Percentiles rank a stretch among this genome's conserved stretches.
phyloP scores from a whole-genome alignment of 176 grass and related monocot species.

The Carex myosuroides region DNA sequence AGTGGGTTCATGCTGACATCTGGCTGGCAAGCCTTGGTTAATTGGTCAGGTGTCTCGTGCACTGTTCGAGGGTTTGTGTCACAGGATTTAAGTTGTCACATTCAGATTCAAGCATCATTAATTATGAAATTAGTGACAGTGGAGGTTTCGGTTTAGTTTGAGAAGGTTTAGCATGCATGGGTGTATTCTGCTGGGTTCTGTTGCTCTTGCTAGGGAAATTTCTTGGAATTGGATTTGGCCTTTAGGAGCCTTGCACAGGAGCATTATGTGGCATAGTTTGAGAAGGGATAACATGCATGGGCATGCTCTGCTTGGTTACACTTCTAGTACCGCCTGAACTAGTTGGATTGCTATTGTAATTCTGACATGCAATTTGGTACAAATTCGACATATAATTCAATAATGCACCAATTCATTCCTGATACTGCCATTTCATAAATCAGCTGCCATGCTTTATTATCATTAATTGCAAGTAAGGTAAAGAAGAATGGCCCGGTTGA shows the following conservation, averaged over 20 bases:
- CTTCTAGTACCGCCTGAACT: not conserved
- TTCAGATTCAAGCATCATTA: not conserved
- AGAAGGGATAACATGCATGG: not conserved
- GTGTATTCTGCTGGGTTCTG: not conserved
- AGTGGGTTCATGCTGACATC: not conserved
- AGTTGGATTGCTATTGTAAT: not conserved
- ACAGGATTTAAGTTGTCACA: not conserved
- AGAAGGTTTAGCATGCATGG: not conserved
- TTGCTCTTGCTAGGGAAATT: not conserved
- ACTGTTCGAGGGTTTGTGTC: not conserved
- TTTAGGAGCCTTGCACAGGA: not conserved
- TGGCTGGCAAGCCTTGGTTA: not conserved
- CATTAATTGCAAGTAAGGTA: not conserved
- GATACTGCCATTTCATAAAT: slow-evolving; percentile 5
- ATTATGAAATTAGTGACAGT: not conserved
- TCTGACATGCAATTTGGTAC: not conserved
- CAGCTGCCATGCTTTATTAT: not conserved
- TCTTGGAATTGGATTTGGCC: not conserved
- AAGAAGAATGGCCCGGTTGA: not conserved
- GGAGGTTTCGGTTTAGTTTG: not conserved
- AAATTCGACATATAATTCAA: not conserved
- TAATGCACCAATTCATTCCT: not conserved
- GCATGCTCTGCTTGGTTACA: not conserved
- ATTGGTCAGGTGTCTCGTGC: not conserved
- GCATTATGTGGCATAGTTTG: not conserved